Evolutionary conservation across 805 yeast genomes (phyloP).

Genomic region (Kuraishia ogatae): DNA sequence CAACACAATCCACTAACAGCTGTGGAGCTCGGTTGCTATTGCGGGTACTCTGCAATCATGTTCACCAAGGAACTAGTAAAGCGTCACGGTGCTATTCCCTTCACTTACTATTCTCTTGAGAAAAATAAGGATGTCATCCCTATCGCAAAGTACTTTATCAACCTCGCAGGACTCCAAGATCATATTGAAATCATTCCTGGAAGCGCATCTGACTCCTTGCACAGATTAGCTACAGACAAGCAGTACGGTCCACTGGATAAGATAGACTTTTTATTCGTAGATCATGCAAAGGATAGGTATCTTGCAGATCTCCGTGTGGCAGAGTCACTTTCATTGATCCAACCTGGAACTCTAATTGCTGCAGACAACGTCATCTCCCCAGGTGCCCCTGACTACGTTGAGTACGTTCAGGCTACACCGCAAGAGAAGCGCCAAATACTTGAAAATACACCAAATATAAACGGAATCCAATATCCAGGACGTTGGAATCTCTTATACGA

Average conservation of each 20-base stretch:
- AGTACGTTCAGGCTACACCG: conserved; percentile 15
- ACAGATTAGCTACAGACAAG: neutral
- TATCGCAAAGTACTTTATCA: neutral
- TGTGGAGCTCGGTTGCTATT: conserved; percentile 2
- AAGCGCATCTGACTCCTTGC: neutral
- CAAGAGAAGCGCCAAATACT: conserved; percentile 7
- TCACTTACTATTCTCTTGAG: conserved; percentile 1
- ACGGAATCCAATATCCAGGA: conserved; percentile 8
- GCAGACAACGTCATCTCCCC: conserved; percentile 2
- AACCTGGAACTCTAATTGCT: conserved; percentile 11
- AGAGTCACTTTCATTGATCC: conserved; percentile 14
- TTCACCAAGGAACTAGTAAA: neutral
- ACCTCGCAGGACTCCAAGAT: neutral
- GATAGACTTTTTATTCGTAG: conserved; percentile 1
- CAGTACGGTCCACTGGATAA: neutral
- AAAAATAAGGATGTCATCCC: neutral
- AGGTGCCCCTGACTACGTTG: conserved; percentile 5
- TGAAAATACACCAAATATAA: neutral
- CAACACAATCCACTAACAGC: neutral
- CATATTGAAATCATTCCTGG: neutral
- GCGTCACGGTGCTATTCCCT: neutral
- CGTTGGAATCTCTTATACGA: conserved; percentile 16
- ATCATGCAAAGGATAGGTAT: neutral
- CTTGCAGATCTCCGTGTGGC: conserved; percentile 9
- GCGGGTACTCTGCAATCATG: conserved; percentile 1